phyloP scores from a whole-genome alignment of 164 flowering plant species.

The Dillenia turbinata region DNA sequence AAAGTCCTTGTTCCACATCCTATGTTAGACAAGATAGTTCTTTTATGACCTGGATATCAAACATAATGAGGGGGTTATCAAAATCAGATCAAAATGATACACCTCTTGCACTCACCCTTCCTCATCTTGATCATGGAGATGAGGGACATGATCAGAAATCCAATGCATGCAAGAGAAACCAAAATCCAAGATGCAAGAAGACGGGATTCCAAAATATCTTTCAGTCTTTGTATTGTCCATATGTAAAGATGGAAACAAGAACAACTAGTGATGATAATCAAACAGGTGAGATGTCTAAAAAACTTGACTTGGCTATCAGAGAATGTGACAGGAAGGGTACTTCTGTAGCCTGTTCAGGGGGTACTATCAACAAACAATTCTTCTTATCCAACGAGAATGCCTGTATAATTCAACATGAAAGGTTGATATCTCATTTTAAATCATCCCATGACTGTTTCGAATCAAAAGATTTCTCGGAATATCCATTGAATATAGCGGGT shows the following conservation, averaged over 20 bases:
- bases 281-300: constrained; percentile 19
- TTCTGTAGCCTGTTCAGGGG: constrained; percentile 21
- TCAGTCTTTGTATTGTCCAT: constrained; percentile 48
- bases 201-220: constrained; percentile 62
- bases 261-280: constrained; percentile 11
- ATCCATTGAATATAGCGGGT: constrained; percentile 7
- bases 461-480: constrained; percentile 9
- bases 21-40: constrained; percentile 45
- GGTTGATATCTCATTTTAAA: constrained; percentile 3
- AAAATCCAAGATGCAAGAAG: constrained; percentile 20
- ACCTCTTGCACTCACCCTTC: constrained; percentile 29
- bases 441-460: constrained; percentile 8
- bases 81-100: constrained; percentile 26
- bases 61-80: constrained; percentile 58
- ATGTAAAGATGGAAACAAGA: constrained; percentile 14
- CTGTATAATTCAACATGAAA: too few relatives aligned
- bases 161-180: constrained; percentile 9
- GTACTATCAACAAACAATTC: constrained; percentile 12
- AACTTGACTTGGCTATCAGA: constrained; percentile 18
- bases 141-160: constrained; percentile 21
- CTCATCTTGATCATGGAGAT: constrained; percentile 18
- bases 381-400: constrained; percentile 14
- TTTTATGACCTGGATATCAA: constrained; percentile 81
- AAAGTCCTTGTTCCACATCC: constrained; percentile 31
- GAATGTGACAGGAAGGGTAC: constrained; percentile 18